Percentiles rank a stretch among this genome's conserved stretches.
These are phyloP conservation scores for Lathyrus oleraceus DNA, from an alignment of 306 rosid genomes.

Conservation along the genomic window DNA sequence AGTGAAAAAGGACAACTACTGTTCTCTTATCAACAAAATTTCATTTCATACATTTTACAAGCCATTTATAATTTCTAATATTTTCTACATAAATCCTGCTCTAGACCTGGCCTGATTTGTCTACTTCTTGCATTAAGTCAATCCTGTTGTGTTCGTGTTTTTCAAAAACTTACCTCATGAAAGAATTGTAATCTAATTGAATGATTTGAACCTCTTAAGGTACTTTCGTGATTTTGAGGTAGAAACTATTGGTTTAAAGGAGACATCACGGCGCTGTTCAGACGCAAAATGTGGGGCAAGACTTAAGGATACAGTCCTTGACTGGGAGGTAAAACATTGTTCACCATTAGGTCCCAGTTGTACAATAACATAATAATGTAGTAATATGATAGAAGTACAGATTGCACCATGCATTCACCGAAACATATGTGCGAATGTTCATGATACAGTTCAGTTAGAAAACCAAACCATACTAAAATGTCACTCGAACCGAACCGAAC, in stretches of 20 bases:
- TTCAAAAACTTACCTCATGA: slow-evolving; percentile 1
- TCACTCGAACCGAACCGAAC: too few species aligned
- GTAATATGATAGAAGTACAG: not conserved
- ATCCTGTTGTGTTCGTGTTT: not conserved
- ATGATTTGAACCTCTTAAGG: slow-evolving; percentile 47
- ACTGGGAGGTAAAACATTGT: slow-evolving; percentile 82
- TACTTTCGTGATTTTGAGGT: slow-evolving; percentile 95
- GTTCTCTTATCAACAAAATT: slow-evolving; percentile 28
- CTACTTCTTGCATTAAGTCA: slow-evolving; percentile 20
- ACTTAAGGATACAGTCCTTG: slow-evolving; percentile 96
- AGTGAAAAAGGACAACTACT: slow-evolving; percentile 4
- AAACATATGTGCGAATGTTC: too few species aligned
- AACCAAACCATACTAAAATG: too few species aligned
- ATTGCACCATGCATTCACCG: too few species aligned
- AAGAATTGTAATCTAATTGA: slow-evolving; percentile 33
- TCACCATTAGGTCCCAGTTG: slow-evolving; percentile 12
- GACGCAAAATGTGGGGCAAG: slow-evolving; percentile 65
- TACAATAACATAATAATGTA: not conserved
- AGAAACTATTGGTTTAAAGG: slow-evolving; percentile 92
- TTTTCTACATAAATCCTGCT: slow-evolving; percentile 14
- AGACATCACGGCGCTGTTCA: slow-evolving; percentile 84
- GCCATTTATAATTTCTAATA: not conserved
- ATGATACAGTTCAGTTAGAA: too few species aligned
- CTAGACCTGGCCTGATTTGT: slow-evolving; percentile 22
- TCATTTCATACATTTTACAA: slow-evolving; percentile 10